A percentile compares a stretch with the other conserved stretches of the same genome.
These are phyloP conservation scores for Bruguiera gymnorhiza DNA, from an alignment of 345 rosid genomes.

Conservation along the genomic window DNA sequence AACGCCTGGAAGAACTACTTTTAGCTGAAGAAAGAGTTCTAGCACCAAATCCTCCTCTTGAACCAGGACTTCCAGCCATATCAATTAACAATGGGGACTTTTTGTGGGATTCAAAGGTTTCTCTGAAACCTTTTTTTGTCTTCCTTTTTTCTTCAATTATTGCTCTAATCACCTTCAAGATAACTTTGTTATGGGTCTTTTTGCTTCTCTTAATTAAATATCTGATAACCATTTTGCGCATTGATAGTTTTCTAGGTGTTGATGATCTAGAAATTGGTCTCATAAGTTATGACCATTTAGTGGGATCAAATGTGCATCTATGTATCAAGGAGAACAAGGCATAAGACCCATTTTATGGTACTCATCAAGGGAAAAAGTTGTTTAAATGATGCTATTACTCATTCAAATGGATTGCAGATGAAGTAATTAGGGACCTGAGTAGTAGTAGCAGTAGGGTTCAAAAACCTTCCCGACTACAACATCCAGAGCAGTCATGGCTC, in stretches of 20 bases:
- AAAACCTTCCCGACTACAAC: too few species aligned
- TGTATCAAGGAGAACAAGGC: too few species aligned
- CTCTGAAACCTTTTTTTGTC: slow-evolving; percentile 1
- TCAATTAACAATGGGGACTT: slow-evolving; percentile 75
- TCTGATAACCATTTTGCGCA: neutral
- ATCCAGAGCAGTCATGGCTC: too few species aligned
- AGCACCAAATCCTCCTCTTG: slow-evolving; percentile 72
- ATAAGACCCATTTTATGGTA: too few species aligned
- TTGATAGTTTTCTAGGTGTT: neutral
- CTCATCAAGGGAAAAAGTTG: too few species aligned
- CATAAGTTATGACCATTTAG: too few species aligned
- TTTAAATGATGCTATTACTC: too few species aligned
- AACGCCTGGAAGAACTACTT: slow-evolving; percentile 84
- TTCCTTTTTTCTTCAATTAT: neutral
- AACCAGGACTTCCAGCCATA: slow-evolving; percentile 68
- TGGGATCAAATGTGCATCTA: too few species aligned
- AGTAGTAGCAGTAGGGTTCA: too few species aligned
- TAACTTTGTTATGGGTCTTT: neutral
- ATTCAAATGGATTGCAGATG: too few species aligned
- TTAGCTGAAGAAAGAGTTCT: slow-evolving; percentile 80
- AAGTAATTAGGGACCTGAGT: too few species aligned
- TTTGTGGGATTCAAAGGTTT: slow-evolving; percentile 90
- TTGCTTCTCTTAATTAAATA: neutral
- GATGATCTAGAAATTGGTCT: too few species aligned
- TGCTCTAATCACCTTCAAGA: neutral